Conservation (phyloP, 2,329 filamentous ascomycete genomes). For the Aureobasidium namibiae region DNA sequence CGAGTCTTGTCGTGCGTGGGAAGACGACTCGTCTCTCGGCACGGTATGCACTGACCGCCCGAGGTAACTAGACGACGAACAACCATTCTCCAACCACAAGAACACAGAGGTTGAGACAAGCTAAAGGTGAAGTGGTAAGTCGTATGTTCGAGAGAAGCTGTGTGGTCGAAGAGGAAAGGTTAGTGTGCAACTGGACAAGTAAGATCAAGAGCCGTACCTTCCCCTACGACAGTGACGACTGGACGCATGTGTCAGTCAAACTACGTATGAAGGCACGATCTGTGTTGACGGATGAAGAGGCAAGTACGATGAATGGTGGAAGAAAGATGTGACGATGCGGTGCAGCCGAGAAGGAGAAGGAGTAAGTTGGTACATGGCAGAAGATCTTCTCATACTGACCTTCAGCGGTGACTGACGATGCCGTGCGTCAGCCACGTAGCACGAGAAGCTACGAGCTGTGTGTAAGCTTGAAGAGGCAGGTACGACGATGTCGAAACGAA, state of each 20-base stretch:
- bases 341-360: neutral
- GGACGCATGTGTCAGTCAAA: neutral
- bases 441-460: too few relatives aligned
- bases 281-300: neutral
- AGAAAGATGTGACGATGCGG: neutral
- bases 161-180: neutral
- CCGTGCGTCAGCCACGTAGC: too few relatives aligned
- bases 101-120: neutral
- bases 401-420: too few relatives aligned
- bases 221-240: neutral
- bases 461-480: too few relatives aligned
- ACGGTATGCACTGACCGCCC: neutral
- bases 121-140: neutral
- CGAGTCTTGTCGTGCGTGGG: neutral
- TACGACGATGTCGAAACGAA: too few relatives aligned
- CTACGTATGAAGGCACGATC: neutral
- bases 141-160: neutral
- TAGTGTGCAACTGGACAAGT: neutral
- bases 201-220: neutral
- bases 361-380: neutral
- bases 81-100: neutral
- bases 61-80: neutral
- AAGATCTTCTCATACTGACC: neutral
- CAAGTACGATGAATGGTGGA: neutral
- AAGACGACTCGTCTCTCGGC: neutral